Evolutionary conservation across 805 yeast species (phyloP).

Genomic region (Starmerella vitae): DNA sequence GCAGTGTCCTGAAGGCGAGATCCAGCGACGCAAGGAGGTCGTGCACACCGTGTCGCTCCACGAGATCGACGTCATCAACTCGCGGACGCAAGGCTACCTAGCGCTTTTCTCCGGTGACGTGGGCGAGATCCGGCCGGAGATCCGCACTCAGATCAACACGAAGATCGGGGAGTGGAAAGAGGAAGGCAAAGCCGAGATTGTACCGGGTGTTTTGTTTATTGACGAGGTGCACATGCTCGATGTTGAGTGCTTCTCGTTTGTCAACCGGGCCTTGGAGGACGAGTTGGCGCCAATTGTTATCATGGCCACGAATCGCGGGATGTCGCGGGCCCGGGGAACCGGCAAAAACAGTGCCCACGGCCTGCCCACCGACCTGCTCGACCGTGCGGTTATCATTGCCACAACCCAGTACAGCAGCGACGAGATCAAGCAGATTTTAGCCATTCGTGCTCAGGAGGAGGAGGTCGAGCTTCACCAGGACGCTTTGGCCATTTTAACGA

Average conservation of each 20-base stretch:
- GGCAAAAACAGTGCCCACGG: slow-evolving; percentile 93
- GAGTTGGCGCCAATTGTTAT: slow-evolving; percentile 94
- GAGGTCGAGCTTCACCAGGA: slow-evolving; percentile 73
- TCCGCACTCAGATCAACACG: slow-evolving; percentile 89
- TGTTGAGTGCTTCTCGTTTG: slow-evolving; percentile 87
- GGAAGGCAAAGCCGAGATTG: slow-evolving; percentile 93
- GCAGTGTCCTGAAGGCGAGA: slow-evolving; percentile 97
- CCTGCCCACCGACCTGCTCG: slow-evolving; percentile 87
- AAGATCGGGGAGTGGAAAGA: slow-evolving; percentile 98
- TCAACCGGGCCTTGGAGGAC: slow-evolving; percentile 92
- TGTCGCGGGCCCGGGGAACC: slow-evolving; percentile 87
- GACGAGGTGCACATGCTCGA: slow-evolving; percentile 99
- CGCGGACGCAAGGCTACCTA: slow-evolving; percentile 93
- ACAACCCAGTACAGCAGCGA: slow-evolving; percentile 65
- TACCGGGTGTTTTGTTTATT: slow-evolving; percentile 93
- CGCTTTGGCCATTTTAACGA: slow-evolving; percentile 75
- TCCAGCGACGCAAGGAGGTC: slow-evolving; percentile 87
- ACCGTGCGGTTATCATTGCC: slow-evolving; percentile 83
- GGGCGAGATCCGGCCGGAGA: slow-evolving; percentile 92
- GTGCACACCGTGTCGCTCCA: slow-evolving; percentile 97
- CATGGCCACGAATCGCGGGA: slow-evolving; percentile 96
- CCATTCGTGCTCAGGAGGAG: slow-evolving; percentile 87
- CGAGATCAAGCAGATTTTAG: slow-evolving; percentile 73
- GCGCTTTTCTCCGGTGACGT: slow-evolving; percentile 94
- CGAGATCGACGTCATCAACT: slow-evolving; percentile 94